Base-by-base conservation (phyloP, 2,329 filamentous ascomycete genomes). In the Pezicula radicicola region DNA sequence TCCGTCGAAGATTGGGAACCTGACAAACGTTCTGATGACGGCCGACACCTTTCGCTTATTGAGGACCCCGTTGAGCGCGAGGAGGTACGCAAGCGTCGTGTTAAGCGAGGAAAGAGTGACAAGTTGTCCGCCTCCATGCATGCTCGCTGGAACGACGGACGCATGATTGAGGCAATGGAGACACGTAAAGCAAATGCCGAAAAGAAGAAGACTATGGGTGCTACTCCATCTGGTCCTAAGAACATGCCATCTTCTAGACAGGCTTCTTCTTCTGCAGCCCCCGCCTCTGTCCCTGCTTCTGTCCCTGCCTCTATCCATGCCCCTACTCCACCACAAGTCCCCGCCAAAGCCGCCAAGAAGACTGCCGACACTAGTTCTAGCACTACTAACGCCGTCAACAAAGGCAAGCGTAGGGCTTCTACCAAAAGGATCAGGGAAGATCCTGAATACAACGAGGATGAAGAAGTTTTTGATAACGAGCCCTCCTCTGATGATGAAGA, bases 41-140 rank as follows among this genome's bases (percentile, higher is more conserved):
- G 42, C 12, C 42, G 42, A 10, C 42, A 45, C 42, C 27, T 45
- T 21, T 45, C 42, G 10, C 27, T 45, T 10, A 30, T 45, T 16
- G n/a, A 12, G 15, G 47, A 49, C 21, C 47, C 47, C 18, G 27
- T 19, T 18, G 47, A 40, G n/a, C 47, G 47, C 15, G 47, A 49
- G 37, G 47, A 41, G 19, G 28, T 49, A 30, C 47, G 47, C 5
- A 49, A 49, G 37, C 36, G 40, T 16, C 16, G 47, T 28, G 47
- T 49, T 60, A 76, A 41, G 36, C 21, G 37, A 30, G 47, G 79
- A 45, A 84, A 84, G 69, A 82, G 79, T 28, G 80, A 84, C 68
- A 84, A 84, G 72, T 84, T 84, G 80, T 81, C 78, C n/a, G 75
- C 75, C 16, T 83, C 80, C 3, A 84, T 84, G 81, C 82, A 82